Evolutionary conservation across 2,329 filamentous ascomycete genomes (phyloP), one percentile per base, ranked within the genome.

Genomic region (Aspergillus amoenus): DNA sequence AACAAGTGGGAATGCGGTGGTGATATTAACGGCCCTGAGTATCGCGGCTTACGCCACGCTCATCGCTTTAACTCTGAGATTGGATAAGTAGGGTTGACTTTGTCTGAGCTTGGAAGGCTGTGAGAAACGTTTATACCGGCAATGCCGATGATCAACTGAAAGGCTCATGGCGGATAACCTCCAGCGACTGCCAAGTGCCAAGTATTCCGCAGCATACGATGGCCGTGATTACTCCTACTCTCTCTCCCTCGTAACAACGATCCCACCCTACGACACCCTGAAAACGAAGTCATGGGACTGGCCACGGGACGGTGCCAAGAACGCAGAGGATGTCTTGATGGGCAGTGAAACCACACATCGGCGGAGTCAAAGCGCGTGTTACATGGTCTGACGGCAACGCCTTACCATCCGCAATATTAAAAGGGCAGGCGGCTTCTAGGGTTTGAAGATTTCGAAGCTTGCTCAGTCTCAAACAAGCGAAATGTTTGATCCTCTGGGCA

Each of bases 1-100:
- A 56, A 88, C 85, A 15, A 87, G 84, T 72, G 85, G 85, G 32
- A 88, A 88, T 70, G 84, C 86, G 7, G 85, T 88, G 3, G 77
- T 86, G 44, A 79, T 85, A 27, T 70, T 88, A 70, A 87, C 85
- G 13, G 82, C 80, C 22, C 69, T 88, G 68, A 87, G 83, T 66
- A 72, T 88, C 15, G 84, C 82, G 12, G 85, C 85, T 24, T 88
- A 88, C 67, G 75, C 81, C 24, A 83, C 78, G 57, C 73, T 88
- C 64, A 76, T 88, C 60, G 82, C 81, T 30, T 74, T 88, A 66
- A 87, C 83, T 4, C 63, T 87, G 65, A 78, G 77, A 60, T 71
- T 86, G 55, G 58, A 64, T 34, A 61, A 61, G 18, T 72, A 67
- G 64, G 58, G 44, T 44, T 30, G n/a, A 43, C 27, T 17, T 17